phyloP scores from a whole-genome alignment of 441 rosid genomes.

The Pelargonium myrrhifolium region DNA sequence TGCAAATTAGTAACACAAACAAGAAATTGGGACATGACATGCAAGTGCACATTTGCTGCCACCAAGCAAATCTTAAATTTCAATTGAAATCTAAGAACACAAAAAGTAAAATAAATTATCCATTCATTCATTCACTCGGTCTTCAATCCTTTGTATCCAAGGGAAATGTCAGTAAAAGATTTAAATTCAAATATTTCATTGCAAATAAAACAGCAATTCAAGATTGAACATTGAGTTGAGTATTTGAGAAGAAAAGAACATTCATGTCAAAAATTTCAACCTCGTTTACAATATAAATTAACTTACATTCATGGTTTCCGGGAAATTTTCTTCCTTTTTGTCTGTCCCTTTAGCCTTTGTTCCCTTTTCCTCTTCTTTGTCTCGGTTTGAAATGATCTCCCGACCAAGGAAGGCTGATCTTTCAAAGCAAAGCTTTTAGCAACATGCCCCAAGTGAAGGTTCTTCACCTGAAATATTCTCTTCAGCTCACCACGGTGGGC shows the following conservation, averaged over 20 bases:
- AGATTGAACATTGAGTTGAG: not conserved
- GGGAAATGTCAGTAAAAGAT: not conserved
- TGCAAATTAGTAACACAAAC: too few relatives aligned
- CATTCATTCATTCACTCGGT: too few relatives aligned
- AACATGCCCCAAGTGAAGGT: conserved; percentile 88
- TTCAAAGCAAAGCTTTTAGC: conserved; percentile 90
- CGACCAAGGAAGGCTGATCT: conserved; percentile 84
- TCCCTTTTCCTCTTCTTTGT: conserved; percentile 76
- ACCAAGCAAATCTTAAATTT: too few relatives aligned
- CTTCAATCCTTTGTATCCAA: too few relatives aligned
- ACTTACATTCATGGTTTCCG: conserved; percentile 24
- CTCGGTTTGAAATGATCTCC: conserved; percentile 52
- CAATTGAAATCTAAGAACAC: too few relatives aligned
- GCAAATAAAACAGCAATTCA: not conserved
- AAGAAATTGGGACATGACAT: too few relatives aligned
- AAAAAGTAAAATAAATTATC: too few relatives aligned
- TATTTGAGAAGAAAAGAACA: not conserved
- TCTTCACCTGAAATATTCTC: conserved; percentile 76
- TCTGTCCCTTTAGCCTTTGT: conserved; percentile 44
- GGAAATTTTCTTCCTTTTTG: conserved; percentile 41
- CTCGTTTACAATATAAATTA: not conserved
- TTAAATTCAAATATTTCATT: not conserved
- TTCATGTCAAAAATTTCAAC: not conserved
- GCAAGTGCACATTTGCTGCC: too few relatives aligned
- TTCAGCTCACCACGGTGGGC: conserved; percentile 89